phyloP scores from a whole-genome alignment of 306 rosid genomes.

The Hylodesmum podocarpum region DNA sequence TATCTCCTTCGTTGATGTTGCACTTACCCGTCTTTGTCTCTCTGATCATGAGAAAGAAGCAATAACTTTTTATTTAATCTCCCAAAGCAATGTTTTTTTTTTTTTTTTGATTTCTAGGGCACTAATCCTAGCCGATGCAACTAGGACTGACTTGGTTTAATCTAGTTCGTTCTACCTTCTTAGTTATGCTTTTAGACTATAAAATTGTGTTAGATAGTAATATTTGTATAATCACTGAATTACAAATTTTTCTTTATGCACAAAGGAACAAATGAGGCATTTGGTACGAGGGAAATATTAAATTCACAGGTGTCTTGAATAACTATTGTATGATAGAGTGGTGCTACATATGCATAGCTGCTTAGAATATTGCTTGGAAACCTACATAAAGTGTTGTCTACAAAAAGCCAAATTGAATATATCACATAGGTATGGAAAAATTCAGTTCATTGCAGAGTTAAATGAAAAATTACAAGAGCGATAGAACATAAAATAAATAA shows the following conservation, averaged over 20 bases:
- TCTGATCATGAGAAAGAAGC: constrained; percentile 5
- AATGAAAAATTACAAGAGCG: not conserved
- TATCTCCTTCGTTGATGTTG: constrained; percentile 11
- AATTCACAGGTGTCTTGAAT: not conserved
- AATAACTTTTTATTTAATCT: not conserved
- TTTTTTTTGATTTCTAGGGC: not conserved
- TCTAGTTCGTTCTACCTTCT: not conserved
- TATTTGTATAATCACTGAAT: not conserved
- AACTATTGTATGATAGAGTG: not conserved
- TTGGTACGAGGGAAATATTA: not conserved
- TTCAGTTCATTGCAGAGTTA: not conserved
- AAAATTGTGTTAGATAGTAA: not conserved
- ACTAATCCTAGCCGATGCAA: not conserved
- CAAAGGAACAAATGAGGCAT: not conserved
- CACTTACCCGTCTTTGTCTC: constrained; percentile 13
- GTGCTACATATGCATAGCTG: not conserved
- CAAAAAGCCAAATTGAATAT: not conserved
- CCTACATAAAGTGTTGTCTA: not conserved
- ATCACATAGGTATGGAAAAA: not conserved
- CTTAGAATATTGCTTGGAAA: not conserved
- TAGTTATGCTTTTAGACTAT: not conserved
- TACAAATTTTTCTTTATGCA: not conserved
- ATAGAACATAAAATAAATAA: not conserved
- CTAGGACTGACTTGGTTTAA: not conserved
- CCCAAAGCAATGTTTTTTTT: not conserved